These are phyloP conservation scores for Tylopilus sp. DNA, from an alignment of 768 basidiomycete genomes.

Conservation along the genomic window DNA sequence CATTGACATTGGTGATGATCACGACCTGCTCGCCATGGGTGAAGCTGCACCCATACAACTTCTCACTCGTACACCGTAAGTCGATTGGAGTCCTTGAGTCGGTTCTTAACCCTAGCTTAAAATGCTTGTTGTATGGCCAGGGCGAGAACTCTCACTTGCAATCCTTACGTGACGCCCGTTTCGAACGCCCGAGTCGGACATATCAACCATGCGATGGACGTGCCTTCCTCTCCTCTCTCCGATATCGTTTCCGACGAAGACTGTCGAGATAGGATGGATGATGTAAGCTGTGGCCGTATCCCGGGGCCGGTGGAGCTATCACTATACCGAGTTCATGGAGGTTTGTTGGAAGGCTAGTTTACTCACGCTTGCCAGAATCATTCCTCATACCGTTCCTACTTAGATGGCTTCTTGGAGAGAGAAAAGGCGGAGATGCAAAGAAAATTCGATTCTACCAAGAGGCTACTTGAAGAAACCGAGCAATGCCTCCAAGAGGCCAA, in stretches of 20 bases:
- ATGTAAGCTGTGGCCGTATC: slow-evolving; percentile 16
- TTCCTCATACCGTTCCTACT: not conserved
- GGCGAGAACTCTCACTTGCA: slow-evolving; percentile 11
- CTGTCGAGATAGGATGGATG: slow-evolving; percentile 1
- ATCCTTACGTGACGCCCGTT: slow-evolving; percentile 26
- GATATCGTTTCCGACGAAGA: not conserved
- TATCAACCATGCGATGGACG: not conserved
- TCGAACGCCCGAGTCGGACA: slow-evolving; percentile 25
- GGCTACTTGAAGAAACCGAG: slow-evolving; percentile 19
- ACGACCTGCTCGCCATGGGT: not conserved
- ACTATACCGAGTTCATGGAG: slow-evolving; percentile 8
- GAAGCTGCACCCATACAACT: not conserved
- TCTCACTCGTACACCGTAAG: slow-evolving; percentile 20
- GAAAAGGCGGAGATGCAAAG: slow-evolving; percentile 16
- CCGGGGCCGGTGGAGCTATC: slow-evolving; percentile 12
- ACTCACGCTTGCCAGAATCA: not conserved
- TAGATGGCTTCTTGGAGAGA: slow-evolving; percentile 16
- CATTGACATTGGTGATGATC: not conserved
- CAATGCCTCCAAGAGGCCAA: slow-evolving; percentile 15
- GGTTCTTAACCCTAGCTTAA: not conserved
- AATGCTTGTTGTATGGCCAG: slow-evolving; percentile 1
- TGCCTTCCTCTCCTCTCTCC: not conserved
- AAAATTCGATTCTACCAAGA: slow-evolving; percentile 12
- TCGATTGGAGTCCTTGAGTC: not conserved
- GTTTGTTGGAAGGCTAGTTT: slow-evolving; percentile 12